These are phyloP conservation scores for Cladochytrium replicatum DNA, from an alignment of 192 early-diverging fungal genomes.

Conservation along the genomic window DNA sequence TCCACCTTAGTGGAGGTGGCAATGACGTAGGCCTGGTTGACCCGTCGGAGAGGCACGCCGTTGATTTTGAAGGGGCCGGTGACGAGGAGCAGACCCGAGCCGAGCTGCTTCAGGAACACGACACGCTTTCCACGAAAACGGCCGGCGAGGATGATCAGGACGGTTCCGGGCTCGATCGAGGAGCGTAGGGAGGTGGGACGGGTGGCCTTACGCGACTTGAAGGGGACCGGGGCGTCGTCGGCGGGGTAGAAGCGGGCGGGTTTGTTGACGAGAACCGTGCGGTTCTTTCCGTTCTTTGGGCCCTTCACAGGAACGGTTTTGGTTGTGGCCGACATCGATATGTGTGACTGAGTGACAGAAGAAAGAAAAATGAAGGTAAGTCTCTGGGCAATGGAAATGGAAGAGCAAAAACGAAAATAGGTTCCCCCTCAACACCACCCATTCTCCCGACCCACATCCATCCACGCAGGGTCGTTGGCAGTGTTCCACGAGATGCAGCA, in stretches of 20 bases:
- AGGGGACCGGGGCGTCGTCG: constrained; percentile 70
- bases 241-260: constrained; percentile 71
- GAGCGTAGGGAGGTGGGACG: constrained; percentile 67
- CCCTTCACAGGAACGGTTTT: constrained; percentile 66
- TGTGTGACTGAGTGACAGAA: too few relatives aligned
- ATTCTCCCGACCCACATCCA: too few relatives aligned
- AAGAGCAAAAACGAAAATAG: too few relatives aligned
- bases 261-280: constrained; percentile 59
- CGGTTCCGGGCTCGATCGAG: constrained; percentile 94
- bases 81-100: constrained; percentile 88
- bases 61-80: constrained; percentile 98
- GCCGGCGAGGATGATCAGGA: constrained; percentile 91
- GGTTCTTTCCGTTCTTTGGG: constrained; percentile 72
- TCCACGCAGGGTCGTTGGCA: too few relatives aligned
- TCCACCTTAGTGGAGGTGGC: constrained; percentile 99
- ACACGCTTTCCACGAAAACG: constrained; percentile 98
- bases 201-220: constrained; percentile 59
- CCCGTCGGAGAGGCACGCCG: constrained; percentile 94
- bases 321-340: constrained; percentile 36
- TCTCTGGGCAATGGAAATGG: too few relatives aligned
- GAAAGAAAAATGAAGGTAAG: too few relatives aligned
- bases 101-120: constrained; percentile 95
- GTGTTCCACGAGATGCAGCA: too few relatives aligned
- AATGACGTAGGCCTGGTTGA: constrained; percentile 99
- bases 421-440: too few relatives aligned